Percentiles rank a stretch among this genome's conserved stretches.
These are phyloP conservation scores for Lasiodiplodia sp. DNA, from an alignment of 2,329 filamentous ascomycete genomes.

Conservation along the genomic window DNA sequence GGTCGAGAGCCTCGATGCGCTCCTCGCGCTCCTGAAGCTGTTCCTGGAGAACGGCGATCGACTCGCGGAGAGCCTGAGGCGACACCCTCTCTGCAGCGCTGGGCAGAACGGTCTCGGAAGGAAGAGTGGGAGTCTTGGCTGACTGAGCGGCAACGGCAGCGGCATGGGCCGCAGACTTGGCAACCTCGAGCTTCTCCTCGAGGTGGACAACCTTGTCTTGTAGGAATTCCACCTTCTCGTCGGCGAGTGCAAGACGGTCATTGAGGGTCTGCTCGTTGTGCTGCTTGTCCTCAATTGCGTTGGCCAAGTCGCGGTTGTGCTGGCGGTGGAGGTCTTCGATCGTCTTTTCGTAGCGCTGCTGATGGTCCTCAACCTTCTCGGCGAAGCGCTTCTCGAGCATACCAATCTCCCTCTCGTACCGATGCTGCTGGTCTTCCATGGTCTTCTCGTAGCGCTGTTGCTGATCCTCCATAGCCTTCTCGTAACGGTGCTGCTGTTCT, in stretches of 20 bases:
- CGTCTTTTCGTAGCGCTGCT: constrained; percentile 70
- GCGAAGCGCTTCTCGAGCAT: constrained; percentile 53
- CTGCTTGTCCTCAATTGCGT: constrained; percentile 80
- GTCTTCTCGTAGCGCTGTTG: constrained; percentile 47
- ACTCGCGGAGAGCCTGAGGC: constrained; percentile 91
- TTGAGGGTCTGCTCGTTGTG: constrained; percentile 79
- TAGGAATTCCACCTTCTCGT: constrained; percentile 84
- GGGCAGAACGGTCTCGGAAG: constrained; percentile 43
- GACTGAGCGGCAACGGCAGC: constrained; percentile 72
- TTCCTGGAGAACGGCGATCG: constrained; percentile 94
- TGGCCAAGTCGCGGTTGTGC: constrained; percentile 70
- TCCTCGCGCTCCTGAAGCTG: constrained; percentile 94
- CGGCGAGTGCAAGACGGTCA: constrained; percentile 80
- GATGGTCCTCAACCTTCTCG: constrained; percentile 39
- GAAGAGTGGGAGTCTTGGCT: constrained; percentile 53
- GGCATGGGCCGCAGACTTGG: constrained; percentile 84
- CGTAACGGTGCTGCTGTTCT: constrained; percentile 65
- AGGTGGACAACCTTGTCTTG: constrained; percentile 85
- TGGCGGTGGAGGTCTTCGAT: constrained; percentile 73
- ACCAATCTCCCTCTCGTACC: constrained; percentile 51
- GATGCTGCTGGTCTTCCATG: constrained; percentile 45
- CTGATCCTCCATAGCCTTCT: constrained; percentile 27
- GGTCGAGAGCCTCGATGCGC: constrained; percentile 86
- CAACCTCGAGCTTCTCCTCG: constrained; percentile 89
- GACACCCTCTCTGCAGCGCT: constrained; percentile 83